Evolutionary conservation across 2,329 filamentous ascomycete genomes (phyloP).

Genomic region (Talaromyces pinophilus): DNA sequence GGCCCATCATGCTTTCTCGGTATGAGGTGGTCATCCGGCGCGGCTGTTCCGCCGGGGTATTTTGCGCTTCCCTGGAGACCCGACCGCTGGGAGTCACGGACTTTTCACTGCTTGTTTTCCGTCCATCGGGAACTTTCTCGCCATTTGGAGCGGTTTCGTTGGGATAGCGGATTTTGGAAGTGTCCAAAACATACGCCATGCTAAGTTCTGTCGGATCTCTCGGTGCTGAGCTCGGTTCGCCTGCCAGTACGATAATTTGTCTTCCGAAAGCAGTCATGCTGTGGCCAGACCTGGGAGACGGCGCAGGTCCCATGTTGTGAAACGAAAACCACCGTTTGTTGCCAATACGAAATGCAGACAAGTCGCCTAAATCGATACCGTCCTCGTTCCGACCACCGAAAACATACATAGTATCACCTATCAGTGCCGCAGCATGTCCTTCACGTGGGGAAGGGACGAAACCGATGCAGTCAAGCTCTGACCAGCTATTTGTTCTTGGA

Average conservation of each 20-base stretch:
- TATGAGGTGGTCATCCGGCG: conserved; percentile 43
- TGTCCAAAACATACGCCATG: conserved; percentile 89
- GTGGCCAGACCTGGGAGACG: conserved; percentile 89
- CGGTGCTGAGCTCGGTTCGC: conserved; percentile 87
- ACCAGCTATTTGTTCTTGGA: conserved; percentile 77
- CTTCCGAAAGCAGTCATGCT: conserved; percentile 97
- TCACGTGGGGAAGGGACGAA: conserved; percentile 94
- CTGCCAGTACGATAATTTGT: conserved; percentile 86
- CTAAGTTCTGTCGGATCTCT: conserved; percentile 81
- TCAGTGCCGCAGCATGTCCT: conserved; percentile 88
- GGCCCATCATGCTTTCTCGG: conserved; percentile 47
- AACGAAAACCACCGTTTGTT: conserved; percentile 97
- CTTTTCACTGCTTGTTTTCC: conserved; percentile 50
- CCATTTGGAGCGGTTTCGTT: conserved; percentile 61
- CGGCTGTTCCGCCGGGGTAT: conserved; percentile 38
- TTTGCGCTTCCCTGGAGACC: conserved; percentile 47
- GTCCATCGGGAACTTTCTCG: conserved; percentile 42
- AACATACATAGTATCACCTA: conserved; percentile 98
- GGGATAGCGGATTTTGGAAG: conserved; percentile 93
- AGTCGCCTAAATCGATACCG: conserved; percentile 85
- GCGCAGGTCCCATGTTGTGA: conserved; percentile 97
- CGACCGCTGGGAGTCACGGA: conserved; percentile 43
- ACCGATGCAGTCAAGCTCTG: conserved; percentile 90
- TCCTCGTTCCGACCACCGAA: conserved; percentile 96
- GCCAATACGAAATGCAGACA: conserved; percentile 80